phyloP scores from a whole-genome alignment of 148 eudicot genomes.

The Rhododendron ferrugineum region DNA sequence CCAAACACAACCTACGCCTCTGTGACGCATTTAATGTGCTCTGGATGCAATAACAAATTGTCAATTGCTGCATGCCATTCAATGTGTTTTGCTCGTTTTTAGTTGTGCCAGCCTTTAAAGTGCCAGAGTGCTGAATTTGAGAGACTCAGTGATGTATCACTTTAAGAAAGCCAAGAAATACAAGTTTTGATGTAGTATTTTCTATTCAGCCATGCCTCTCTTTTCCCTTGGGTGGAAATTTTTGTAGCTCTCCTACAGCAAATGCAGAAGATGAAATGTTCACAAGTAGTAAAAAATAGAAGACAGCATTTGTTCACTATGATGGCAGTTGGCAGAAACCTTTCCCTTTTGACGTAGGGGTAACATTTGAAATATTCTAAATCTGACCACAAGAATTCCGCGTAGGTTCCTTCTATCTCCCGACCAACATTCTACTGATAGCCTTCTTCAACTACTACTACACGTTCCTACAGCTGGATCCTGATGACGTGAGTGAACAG shows the following conservation, averaged over 20 bases:
- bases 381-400: slow-evolving; percentile 2
- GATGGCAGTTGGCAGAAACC: background rate
- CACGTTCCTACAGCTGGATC: slow-evolving; percentile 94
- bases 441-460: slow-evolving; percentile 98
- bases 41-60: background rate
- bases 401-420: slow-evolving; percentile 78
- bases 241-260: background rate
- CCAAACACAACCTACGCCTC: background rate
- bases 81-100: background rate
- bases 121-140: background rate
- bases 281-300: background rate
- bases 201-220: background rate
- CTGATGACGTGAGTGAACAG: slow-evolving; percentile 96
- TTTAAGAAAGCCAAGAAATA: background rate
- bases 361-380: background rate
- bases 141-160: background rate
- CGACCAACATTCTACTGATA: slow-evolving; percentile 78
- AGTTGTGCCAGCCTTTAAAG: background rate
- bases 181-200: background rate
- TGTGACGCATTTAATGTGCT: background rate
- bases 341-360: background rate
- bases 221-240: background rate
- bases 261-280: background rate
- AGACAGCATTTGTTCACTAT: background rate
- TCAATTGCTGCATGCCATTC: background rate